Evolutionary conservation across 108 stramenopile species (phyloP).

Genomic region (Nitzschia inconspicua): DNA sequence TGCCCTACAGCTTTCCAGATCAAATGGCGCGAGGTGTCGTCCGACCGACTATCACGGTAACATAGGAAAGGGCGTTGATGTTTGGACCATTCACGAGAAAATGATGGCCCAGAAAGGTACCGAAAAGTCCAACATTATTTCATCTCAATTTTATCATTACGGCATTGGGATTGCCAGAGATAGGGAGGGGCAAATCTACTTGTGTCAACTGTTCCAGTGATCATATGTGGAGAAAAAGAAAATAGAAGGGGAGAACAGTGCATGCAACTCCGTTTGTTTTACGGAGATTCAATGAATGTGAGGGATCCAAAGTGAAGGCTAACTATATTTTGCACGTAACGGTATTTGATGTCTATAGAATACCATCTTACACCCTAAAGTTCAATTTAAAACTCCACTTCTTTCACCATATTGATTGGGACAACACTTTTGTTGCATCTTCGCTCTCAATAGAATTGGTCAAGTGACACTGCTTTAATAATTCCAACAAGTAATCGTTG

Average conservation of each 20-base stretch:
- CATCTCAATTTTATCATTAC: conserved; percentile 1
- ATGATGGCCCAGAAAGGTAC: conserved; percentile 18
- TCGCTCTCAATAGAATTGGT: too few relatives aligned
- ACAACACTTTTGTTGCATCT: too few relatives aligned
- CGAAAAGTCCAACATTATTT: conserved; percentile 2
- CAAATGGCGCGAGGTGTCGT: background rate
- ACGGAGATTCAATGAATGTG: too few relatives aligned
- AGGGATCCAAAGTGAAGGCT: too few relatives aligned
- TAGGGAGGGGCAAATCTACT: conserved; percentile 12
- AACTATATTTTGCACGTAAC: too few relatives aligned
- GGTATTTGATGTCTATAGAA: too few relatives aligned
- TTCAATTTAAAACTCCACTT: too few relatives aligned
- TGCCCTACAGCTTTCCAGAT: conserved; percentile 4
- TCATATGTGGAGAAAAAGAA: too few relatives aligned
- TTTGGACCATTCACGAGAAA: conserved; percentile 7
- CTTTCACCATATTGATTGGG: too few relatives aligned
- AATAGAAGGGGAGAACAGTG: too few relatives aligned
- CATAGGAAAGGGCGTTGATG: conserved; percentile 6
- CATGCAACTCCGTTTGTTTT: too few relatives aligned
- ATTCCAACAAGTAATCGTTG: conserved; percentile 1
- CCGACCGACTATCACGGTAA: conserved; percentile 19
- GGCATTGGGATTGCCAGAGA: conserved; percentile 11
- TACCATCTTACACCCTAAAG: too few relatives aligned
- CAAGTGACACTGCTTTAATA: conserved; percentile 10
- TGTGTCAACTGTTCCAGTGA: conserved; percentile 22